These are phyloP conservation scores for Capsella bursapastoris DNA, from an alignment of 345 rosid species.

Conservation along the genomic window DNA sequence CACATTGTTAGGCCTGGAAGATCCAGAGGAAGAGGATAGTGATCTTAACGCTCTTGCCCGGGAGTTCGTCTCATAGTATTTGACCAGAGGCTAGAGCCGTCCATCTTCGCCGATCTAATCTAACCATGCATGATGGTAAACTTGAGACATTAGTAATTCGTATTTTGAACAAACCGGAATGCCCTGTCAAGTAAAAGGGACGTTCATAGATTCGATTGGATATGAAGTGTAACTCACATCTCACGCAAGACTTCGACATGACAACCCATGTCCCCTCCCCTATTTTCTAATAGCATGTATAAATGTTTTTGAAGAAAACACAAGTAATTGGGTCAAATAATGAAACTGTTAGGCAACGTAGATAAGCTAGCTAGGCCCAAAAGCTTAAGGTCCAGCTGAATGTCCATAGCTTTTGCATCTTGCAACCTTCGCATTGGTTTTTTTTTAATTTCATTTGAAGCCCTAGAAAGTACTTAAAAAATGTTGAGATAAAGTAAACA, in stretches of 20 bases:
- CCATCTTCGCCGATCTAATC: slow-evolving; percentile 41
- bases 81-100: slow-evolving; percentile 49
- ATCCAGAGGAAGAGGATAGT: slow-evolving; percentile 39
- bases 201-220: background rate
- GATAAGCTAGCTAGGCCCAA: slow-evolving; percentile 2
- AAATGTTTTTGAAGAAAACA: background rate
- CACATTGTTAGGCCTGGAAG: slow-evolving; percentile 27
- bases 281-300: background rate
- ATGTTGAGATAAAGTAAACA: background rate
- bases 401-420: background rate
- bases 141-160: background rate
- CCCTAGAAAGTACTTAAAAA: no score
- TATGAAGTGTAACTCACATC: slow-evolving; percentile 13
- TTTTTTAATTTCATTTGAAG: background rate
- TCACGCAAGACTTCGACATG: slow-evolving; percentile 19
- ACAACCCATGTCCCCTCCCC: background rate
- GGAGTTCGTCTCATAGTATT: slow-evolving; percentile 56
- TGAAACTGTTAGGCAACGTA: background rate
- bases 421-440: background rate
- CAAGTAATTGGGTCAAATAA: background rate
- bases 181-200: background rate
- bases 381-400: background rate
- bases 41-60: slow-evolving; percentile 56
- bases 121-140: background rate
- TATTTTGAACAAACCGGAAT: slow-evolving; percentile 24